Percentiles rank a stretch among this genome's conserved stretches.
Evolutionary conservation across 2,329 filamentous ascomycete genomes (phyloP).

Genomic region (Sordariomycetes sp.): DNA sequence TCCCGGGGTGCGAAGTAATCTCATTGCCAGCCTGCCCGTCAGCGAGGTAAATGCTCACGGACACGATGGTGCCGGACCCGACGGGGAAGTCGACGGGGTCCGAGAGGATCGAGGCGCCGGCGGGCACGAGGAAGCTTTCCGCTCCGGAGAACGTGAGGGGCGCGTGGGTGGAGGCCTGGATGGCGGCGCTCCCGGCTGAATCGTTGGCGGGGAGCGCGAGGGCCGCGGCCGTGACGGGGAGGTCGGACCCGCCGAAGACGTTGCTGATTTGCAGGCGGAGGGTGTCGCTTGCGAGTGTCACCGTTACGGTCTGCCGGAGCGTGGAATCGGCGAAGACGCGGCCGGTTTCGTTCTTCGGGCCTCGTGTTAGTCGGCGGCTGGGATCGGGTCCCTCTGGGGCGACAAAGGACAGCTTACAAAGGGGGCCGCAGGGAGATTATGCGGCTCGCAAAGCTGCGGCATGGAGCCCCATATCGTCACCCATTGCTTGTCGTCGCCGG

Average conservation of each 20-base stretch:
- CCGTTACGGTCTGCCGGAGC: constrained; percentile 46
- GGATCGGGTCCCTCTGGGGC: background rate
- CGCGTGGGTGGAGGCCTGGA: constrained; percentile 31
- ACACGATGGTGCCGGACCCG: constrained; percentile 31
- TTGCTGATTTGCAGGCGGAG: constrained; percentile 50
- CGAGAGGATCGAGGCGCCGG: constrained; percentile 41
- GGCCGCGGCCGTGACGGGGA: constrained; percentile 42
- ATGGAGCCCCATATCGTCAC: constrained; percentile 48
- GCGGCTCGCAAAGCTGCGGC: constrained; percentile 47
- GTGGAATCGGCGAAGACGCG: constrained; percentile 44
- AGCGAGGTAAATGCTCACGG: constrained; percentile 44
- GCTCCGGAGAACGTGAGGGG: constrained; percentile 42
- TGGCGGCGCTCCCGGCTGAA: constrained; percentile 31
- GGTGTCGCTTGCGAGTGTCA: constrained; percentile 35
- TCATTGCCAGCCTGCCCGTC: constrained; percentile 36
- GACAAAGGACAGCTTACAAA: constrained; percentile 27
- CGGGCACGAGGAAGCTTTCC: constrained; percentile 32
- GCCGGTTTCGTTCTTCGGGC: constrained; percentile 31
- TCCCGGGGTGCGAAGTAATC: constrained; percentile 49
- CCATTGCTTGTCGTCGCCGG: constrained; percentile 31
- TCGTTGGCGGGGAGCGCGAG: constrained; percentile 39
- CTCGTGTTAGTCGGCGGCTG: constrained; percentile 6
- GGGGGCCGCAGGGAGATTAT: constrained; percentile 41
- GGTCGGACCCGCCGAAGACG: constrained; percentile 41
- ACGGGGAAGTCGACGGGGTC: constrained; percentile 41